phyloP scores from a whole-genome alignment of 768 basidiomycete species.

The Trichaptum fuscoviolaceum region DNA sequence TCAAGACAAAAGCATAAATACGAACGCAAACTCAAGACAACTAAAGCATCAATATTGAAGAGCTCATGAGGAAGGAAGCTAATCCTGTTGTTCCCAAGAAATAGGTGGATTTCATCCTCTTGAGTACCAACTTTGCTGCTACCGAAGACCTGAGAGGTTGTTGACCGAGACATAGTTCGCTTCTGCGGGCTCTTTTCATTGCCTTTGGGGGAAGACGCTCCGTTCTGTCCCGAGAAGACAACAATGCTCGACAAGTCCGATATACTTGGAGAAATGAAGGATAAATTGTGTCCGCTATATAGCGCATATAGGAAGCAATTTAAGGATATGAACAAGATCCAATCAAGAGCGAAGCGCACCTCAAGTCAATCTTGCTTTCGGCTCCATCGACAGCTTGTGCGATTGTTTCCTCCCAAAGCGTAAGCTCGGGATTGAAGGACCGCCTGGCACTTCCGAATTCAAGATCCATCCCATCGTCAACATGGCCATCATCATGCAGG shows the following conservation, averaged over 20 bases:
- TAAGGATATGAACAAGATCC: slow-evolving; percentile 5
- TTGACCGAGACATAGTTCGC: slow-evolving; percentile 30
- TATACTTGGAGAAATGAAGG: slow-evolving; percentile 44
- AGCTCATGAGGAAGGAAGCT: slow-evolving; percentile 49
- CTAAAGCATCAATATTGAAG: slow-evolving; percentile 51
- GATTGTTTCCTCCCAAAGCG: slow-evolving; percentile 47
- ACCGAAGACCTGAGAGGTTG: slow-evolving; percentile 20
- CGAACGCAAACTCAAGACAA: slow-evolving; percentile 61
- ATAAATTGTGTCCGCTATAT: slow-evolving; percentile 32
- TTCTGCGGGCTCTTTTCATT: slow-evolving; percentile 20
- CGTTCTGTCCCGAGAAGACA: slow-evolving; percentile 13
- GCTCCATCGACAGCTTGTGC: slow-evolving; percentile 40
- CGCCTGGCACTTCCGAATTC: slow-evolving; percentile 14
- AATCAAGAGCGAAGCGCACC: slow-evolving; percentile 31
- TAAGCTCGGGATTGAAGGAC: slow-evolving; percentile 22
- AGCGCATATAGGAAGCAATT: slow-evolving; percentile 7
- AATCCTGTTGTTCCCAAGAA: slow-evolving; percentile 51
- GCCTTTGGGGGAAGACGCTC: slow-evolving; percentile 6
- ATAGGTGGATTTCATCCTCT: slow-evolving; percentile 49
- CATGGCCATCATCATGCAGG: slow-evolving; percentile 13
- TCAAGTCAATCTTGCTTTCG: slow-evolving; percentile 47
- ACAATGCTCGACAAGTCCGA: slow-evolving; percentile 41
- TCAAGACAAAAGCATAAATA: slow-evolving; percentile 13
- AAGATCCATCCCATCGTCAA: slow-evolving; percentile 7
- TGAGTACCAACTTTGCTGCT: slow-evolving; percentile 27